Base-by-base conservation (phyloP, 1,139 yeast genomes). In the Eremothecium coryli region DNA sequence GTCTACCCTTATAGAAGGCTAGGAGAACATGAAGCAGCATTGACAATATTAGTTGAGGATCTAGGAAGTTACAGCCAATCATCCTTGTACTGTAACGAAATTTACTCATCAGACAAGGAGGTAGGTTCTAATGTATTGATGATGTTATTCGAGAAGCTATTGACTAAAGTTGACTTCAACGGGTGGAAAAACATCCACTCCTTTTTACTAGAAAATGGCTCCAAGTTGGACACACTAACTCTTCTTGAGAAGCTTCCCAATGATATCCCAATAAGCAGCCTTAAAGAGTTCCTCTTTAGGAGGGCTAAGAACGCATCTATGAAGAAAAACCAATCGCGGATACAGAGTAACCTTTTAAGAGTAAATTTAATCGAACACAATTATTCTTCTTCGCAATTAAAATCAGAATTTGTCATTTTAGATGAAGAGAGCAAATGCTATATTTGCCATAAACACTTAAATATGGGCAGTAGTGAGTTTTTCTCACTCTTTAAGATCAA, bases 21-120 rank as follows among this genome's bases (percentile, higher is more conserved):
- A 29, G 78, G 75, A 1, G 74, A 73, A 38, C 85, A 84, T 49
- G 68, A 68, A 10, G 70, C 73, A 33, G 78, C 88, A 0, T 62
- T 90, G 18, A 73, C 73, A 41, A 71, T 84, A 2, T 65, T 76
- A 29, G 75, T 73, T 37, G 67, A 69, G 38, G 75, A 76, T 27
- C 57, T 85, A 31, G 60, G 70, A 10, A 81, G 80, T 49, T 67
- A 73, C 37, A 61, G 61, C 16, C 63, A 65, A 12, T 82, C 93
- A 0, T 68, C 80, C 42, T 57, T 62, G 31, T 77, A 82, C 50
- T 76, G 93, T 45, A 57, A 72, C 1, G 68, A 66, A 4, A 58
- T 80, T 1, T 75, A 69, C 41, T 49, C 68, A 0, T 52, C 56
- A 10, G 62, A 67, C 32, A 42, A 54, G n/a, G 45, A 41, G 1